Evolutionary conservation across 1,139 yeast species (phyloP), one percentile per base, ranked within the genome.

Genomic region (Scheffersomyces quercinus): DNA sequence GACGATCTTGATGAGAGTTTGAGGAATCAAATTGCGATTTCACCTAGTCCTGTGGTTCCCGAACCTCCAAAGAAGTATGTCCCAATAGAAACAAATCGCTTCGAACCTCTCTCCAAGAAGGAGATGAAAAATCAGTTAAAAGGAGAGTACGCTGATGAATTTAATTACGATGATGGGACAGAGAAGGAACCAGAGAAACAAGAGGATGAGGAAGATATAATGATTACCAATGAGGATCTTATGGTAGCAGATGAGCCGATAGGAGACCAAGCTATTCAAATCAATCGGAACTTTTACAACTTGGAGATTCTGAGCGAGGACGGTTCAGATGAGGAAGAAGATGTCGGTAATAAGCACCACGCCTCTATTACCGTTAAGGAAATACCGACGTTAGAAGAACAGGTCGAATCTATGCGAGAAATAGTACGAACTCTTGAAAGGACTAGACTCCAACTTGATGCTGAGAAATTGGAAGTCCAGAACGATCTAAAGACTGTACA

Each of bases 101-200:
- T 29, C 6, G 52, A 50, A 7, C 38, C 39, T n/a, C 38, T 39
- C 9, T 35, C 50, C 20, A 47, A 41, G 26, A 35, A 44, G 37
- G 46, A 45, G 32, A 31, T 41, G 37, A 39, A 44, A 16, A 45
- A 44, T 26, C 44, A 47, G 29, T 34, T 50, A 11, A 43, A 41
- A 11, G 48, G 47, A 10, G 58, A 54, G 29, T 54, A 54, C 32
- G 45, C 44, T 1, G 56, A 54, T 28, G 46, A 49, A 16, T 47
- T 31, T 37, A 52, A 52, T 31, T 52, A 44, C 20, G 58, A 54
- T 28, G 53, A 54, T 30, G 54, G 51, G 1, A 31, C 42, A 5
- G 43, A 43, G 5, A 39, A 39, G 6, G 48, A 45, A 26, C 36
- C 28, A 9, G 28, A 28, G 3, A 12, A 35, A n/a, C 24, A 37